These are phyloP conservation scores for Naganishia kalamii DNA, from an alignment of 768 basidiomycete genomes.

Conservation along the genomic window DNA sequence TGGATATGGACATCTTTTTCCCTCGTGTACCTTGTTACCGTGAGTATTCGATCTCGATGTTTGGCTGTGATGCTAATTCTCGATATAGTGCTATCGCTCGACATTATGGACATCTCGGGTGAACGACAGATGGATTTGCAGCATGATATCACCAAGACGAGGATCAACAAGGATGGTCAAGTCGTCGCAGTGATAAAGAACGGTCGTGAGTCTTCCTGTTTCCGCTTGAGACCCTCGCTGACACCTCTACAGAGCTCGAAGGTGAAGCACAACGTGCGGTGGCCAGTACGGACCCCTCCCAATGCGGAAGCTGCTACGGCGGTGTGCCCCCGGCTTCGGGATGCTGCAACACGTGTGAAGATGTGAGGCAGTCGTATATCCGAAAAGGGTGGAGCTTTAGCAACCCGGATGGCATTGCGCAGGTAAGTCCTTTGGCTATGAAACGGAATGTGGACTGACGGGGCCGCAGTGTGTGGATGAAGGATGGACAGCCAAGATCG, in stretches of 20 bases:
- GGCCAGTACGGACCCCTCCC: slow-evolving; percentile 49
- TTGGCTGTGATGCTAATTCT: neutral
- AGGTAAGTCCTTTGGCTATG: slow-evolving; percentile 54
- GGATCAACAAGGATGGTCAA: slow-evolving; percentile 59
- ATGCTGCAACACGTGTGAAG: slow-evolving; percentile 95
- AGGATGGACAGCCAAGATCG: slow-evolving; percentile 89
- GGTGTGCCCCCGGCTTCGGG: slow-evolving; percentile 51
- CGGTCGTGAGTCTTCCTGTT: slow-evolving; percentile 29
- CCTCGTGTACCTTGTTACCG: slow-evolving; percentile 95
- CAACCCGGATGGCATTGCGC: slow-evolving; percentile 83
- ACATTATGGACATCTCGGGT: slow-evolving; percentile 97
- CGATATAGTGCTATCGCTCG: slow-evolving; percentile 75
- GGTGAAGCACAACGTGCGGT: slow-evolving; percentile 67
- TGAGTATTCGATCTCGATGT: slow-evolving; percentile 50
- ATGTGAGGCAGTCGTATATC: slow-evolving; percentile 82
- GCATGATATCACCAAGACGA: slow-evolving; percentile 79
- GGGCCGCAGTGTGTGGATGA: slow-evolving; percentile 71
- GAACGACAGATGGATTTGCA: slow-evolving; percentile 83
- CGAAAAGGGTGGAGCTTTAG: slow-evolving; percentile 91
- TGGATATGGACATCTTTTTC: slow-evolving; percentile 87
- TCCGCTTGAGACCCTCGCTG: neutral
- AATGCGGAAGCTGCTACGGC: slow-evolving; percentile 96
- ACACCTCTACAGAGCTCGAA: slow-evolving; percentile 56
- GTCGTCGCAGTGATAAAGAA: slow-evolving; percentile 49
- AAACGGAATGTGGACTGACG: neutral